Conservation (phyloP, 1,284 basidiomycete genomes). For the Ustilago esculenta region DNA sequence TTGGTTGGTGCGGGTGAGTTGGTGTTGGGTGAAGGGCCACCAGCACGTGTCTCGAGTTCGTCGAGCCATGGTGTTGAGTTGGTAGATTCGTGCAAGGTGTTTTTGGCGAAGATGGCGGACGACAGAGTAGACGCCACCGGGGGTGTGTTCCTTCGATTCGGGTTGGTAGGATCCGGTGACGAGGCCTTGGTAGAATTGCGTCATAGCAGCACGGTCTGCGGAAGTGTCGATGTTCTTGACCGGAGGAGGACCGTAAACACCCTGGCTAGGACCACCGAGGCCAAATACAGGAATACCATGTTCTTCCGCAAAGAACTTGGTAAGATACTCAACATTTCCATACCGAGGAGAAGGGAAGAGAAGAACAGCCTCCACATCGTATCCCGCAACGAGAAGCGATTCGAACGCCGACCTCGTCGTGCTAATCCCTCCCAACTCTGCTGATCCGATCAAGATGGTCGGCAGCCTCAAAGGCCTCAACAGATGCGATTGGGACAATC, state of each 20-base stretch:
- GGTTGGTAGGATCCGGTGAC: constrained; percentile 47
- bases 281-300: constrained; percentile 71
- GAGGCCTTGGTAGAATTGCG: constrained; percentile 75
- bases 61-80: constrained; percentile 80
- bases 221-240: constrained; percentile 69
- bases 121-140: constrained; percentile 70
- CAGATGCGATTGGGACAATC: constrained; percentile 76
- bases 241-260: constrained; percentile 54
- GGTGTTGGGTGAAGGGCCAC: constrained; percentile 98
- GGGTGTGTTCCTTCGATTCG: constrained; percentile 4
- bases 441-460: constrained; percentile 85
- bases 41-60: constrained; percentile 83
- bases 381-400: constrained; percentile 86
- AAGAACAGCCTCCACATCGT: constrained; percentile 85
- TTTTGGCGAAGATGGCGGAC: constrained; percentile 75
- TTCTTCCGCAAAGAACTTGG: constrained; percentile 76
- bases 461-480: constrained; percentile 78
- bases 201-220: constrained; percentile 73
- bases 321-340: constrained; percentile 82
- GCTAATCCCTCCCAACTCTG: constrained; percentile 91
- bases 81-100: constrained; percentile 75
- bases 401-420: constrained; percentile 94
- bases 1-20: constrained; percentile 40
- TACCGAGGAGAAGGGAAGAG: constrained; percentile 76
- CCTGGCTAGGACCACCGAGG: constrained; percentile 44